A percentile compares a stretch with the other conserved stretches of the same genome.
phyloP scores from a whole-genome alignment of 306 rosid species.

The Prinsepia uniflora region DNA sequence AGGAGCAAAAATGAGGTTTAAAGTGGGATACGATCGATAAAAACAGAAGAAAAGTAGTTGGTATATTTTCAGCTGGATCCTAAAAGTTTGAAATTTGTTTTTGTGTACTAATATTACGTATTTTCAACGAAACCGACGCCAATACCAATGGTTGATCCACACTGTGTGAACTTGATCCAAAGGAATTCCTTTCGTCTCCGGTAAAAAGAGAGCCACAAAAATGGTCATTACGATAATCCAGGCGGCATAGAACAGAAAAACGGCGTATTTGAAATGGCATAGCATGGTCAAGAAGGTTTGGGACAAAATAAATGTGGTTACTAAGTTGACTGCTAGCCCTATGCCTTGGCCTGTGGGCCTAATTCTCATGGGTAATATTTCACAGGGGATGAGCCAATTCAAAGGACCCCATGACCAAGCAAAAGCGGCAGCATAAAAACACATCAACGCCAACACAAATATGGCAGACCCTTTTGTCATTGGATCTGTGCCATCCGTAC shows the following conservation, averaged over 20 bases:
- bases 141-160: conserved; percentile 71
- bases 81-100: not conserved
- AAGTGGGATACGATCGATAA: not conserved
- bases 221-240: conserved; percentile 58
- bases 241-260: conserved; percentile 58
- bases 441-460: conserved; percentile 47
- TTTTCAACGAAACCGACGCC: conserved; percentile 43
- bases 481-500: conserved; percentile 39
- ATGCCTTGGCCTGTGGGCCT: conserved; percentile 64
- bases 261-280: conserved; percentile 61
- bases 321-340: conserved; percentile 44
- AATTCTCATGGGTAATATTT: conserved; percentile 61
- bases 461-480: conserved; percentile 43
- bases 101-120: not conserved
- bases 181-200: conserved; percentile 70
- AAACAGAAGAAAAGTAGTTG: not conserved
- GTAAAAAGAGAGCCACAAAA: conserved; percentile 51
- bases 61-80: no score
- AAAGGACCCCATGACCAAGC: conserved; percentile 92
- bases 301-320: conserved; percentile 37
- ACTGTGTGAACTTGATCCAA: conserved; percentile 47
- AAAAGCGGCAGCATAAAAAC: conserved; percentile 54
- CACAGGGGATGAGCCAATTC: conserved; percentile 66
- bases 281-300: conserved; percentile 70
- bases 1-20: not conserved